phyloP scores from a whole-genome alignment of 2,329 filamentous ascomycete genomes.

The Xylaria sp. region DNA sequence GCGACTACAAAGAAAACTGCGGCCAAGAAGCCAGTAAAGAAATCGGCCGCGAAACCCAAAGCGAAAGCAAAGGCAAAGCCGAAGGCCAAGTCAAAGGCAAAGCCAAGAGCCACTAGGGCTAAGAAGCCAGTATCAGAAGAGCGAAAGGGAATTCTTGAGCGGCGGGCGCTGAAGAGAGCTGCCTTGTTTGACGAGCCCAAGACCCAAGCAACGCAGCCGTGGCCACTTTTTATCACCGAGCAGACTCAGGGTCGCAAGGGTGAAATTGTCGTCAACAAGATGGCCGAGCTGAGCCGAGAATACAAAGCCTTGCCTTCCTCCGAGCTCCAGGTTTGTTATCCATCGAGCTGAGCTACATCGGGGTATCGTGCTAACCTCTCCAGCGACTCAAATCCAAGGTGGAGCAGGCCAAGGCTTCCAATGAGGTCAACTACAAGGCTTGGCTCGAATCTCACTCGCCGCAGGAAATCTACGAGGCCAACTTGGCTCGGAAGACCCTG shows the following conservation, averaged over 20 bases:
- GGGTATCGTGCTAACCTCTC: conserved; percentile 30
- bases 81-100: conserved; percentile 8
- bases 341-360: not conserved
- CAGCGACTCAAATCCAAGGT: conserved; percentile 54
- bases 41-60: conserved; percentile 42
- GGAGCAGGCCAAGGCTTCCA: conserved; percentile 55
- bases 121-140: conserved; percentile 36
- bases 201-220: conserved; percentile 49
- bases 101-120: conserved; percentile 7
- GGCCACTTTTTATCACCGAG: conserved; percentile 54
- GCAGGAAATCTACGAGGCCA: conserved; percentile 58
- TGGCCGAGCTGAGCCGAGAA: conserved; percentile 46
- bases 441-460: conserved; percentile 61
- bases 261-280: conserved; percentile 35
- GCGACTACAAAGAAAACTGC: conserved; percentile 36
- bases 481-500: conserved; percentile 59
- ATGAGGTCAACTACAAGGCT: conserved; percentile 55
- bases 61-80: conserved; percentile 5
- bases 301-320: conserved; percentile 56
- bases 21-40: conserved; percentile 44
- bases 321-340: conserved; percentile 58
- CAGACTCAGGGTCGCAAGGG: conserved; percentile 42
- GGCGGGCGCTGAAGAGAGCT: conserved; percentile 51
- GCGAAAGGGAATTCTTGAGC: conserved; percentile 44
- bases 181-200: conserved; percentile 57